phyloP scores from a whole-genome alignment of 2,329 filamentous ascomycete species.

The Pseudopithomyces maydicus region DNA sequence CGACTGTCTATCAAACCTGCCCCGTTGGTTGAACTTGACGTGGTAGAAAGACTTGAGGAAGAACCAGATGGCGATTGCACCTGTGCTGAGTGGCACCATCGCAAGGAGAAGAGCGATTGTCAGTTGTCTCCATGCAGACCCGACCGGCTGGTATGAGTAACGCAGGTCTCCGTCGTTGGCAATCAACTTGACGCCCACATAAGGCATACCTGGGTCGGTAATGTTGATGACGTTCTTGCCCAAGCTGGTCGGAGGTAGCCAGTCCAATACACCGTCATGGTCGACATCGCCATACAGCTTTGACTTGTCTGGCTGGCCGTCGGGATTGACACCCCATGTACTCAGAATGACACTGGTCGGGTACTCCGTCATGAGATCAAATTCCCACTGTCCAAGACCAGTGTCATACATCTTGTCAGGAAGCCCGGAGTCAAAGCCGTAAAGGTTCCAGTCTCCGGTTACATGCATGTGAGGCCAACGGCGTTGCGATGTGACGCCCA shows the following conservation, averaged over 20 bases:
- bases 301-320: constrained; percentile 65
- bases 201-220: constrained; percentile 60
- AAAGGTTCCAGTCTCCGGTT: constrained; percentile 67
- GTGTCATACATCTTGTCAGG: constrained; percentile 58
- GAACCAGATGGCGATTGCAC: constrained; percentile 56
- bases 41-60: constrained; percentile 68
- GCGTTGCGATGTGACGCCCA: constrained; percentile 48
- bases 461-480: constrained; percentile 67
- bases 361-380: constrained; percentile 68
- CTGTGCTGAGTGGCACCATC: constrained; percentile 59
- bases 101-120: constrained; percentile 60
- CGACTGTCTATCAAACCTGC: constrained; percentile 57
- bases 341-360: constrained; percentile 67
- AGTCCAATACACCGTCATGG: constrained; percentile 64
- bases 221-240: constrained; percentile 64
- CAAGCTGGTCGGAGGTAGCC: constrained; percentile 64
- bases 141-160: constrained; percentile 59
- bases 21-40: constrained; percentile 66
- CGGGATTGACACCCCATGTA: constrained; percentile 69
- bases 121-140: constrained; percentile 60
- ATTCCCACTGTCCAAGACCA: constrained; percentile 60
- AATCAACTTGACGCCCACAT: constrained; percentile 60
- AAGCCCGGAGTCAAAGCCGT: constrained; percentile 66
- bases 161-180: constrained; percentile 60
- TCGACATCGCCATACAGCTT: constrained; percentile 67